A percentile compares a stretch with the other conserved stretches of the same genome.
These are phyloP conservation scores for Nakazawaea wyomingensis DNA, from an alignment of 805 yeast species.

Conservation along the genomic window DNA sequence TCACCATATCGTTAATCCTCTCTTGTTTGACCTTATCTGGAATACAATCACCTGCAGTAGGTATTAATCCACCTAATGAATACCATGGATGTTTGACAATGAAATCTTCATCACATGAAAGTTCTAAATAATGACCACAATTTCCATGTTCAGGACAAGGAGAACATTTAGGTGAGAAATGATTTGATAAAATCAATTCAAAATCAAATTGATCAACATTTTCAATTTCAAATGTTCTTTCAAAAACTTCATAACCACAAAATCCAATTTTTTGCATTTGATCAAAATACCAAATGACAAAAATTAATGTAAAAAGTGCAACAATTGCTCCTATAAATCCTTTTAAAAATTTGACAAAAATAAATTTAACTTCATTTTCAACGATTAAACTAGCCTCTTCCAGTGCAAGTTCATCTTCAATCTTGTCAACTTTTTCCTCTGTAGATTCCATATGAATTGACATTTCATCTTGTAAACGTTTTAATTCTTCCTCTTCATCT, in stretches of 20 bases:
- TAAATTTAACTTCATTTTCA: neutral
- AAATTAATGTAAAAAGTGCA: constrained; percentile 32
- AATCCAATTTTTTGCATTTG: constrained; percentile 62
- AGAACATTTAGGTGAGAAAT: constrained; percentile 57
- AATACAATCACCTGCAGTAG: constrained; percentile 61
- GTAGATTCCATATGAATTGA: constrained; percentile 5
- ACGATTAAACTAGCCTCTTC: constrained; percentile 3
- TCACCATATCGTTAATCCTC: constrained; percentile 57
- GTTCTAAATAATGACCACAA: constrained; percentile 55
- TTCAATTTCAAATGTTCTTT: constrained; percentile 29
- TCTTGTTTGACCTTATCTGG: constrained; percentile 71
- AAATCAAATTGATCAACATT: constrained; percentile 16
- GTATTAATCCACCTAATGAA: constrained; percentile 50
- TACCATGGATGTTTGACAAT: constrained; percentile 47
- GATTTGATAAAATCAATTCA: constrained; percentile 40
- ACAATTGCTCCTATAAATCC: constrained; percentile 21
- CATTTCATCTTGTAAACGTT: constrained; percentile 11
- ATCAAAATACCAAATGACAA: constrained; percentile 58
- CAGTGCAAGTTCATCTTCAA: constrained; percentile 1
- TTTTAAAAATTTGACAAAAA: constrained; percentile 14
- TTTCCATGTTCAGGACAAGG: constrained; percentile 79
- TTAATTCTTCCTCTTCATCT: constrained; percentile 15
- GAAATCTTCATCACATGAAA: constrained; percentile 71
- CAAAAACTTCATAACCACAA: constrained; percentile 59
- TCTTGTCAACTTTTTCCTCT: constrained; percentile 10